Evolutionary conservation across 1,284 basidiomycete species (phyloP).

Genomic region (Cryptococcus sp.): DNA sequence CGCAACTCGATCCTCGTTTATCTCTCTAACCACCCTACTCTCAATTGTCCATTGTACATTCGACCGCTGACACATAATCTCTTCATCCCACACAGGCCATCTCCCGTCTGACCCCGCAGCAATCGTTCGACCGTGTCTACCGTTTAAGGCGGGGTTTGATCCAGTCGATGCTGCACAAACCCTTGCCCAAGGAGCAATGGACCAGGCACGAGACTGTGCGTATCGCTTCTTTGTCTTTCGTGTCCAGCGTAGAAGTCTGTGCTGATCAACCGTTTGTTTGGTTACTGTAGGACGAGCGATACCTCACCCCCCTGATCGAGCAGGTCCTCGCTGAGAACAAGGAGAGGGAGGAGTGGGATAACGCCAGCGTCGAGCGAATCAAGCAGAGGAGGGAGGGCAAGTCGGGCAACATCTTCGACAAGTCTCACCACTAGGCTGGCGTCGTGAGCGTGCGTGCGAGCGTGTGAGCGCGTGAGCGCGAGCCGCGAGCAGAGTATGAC

Average conservation of each 20-base stretch:
- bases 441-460: not conserved
- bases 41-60: not conserved
- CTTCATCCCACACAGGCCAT: constrained; percentile 65
- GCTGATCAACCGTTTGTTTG: constrained; percentile 6
- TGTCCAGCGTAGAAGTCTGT: not conserved
- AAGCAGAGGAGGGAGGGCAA: constrained; percentile 29
- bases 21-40: too few species aligned
- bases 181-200: constrained; percentile 86
- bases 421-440: too few species aligned
- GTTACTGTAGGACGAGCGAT: constrained; percentile 75
- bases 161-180: constrained; percentile 75
- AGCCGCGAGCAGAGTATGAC: not conserved
- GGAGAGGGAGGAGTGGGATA: constrained; percentile 86
- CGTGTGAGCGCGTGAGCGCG: not conserved
- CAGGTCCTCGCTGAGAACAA: constrained; percentile 74
- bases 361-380: constrained; percentile 55
- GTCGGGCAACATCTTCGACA: constrained; percentile 16
- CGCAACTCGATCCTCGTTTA: too few species aligned
- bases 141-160: constrained; percentile 85
- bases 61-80: not conserved
- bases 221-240: constrained; percentile 7
- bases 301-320: constrained; percentile 79
- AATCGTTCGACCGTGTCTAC: constrained; percentile 88
- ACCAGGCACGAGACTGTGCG: constrained; percentile 73
- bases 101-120: constrained; percentile 72